Base-by-base conservation (phyloP, 1,284 basidiomycete genomes). In the Trichosporon coremiiforme region DNA sequence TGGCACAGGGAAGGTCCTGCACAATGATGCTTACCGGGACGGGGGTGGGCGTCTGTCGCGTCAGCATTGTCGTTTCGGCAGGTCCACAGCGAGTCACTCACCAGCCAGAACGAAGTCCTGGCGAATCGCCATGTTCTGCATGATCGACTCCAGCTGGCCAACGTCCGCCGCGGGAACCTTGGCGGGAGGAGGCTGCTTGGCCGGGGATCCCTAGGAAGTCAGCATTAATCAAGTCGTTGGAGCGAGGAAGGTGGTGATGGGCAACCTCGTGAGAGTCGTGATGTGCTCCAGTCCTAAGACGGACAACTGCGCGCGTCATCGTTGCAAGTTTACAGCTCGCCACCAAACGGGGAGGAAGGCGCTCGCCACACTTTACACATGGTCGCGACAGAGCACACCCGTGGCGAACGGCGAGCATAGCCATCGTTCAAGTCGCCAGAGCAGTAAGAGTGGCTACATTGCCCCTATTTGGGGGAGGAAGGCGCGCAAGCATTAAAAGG, bases 41-140 rank as follows among this genome's bases (percentile, higher is more conserved):
- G 73, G 12, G 65, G 68, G 35, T 66, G 63, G 2, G 70, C 70
- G 38, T 71, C 73, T 71, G 17, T 22, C 7, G 31, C 17, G 55
- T 67, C 29, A 62, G 66, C 29, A 35, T 60, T 8, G 13, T 7
- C 25, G 25, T 25, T 25, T 12, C 55, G 7, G 13, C 55, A 33
- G 25, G 31, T 17, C 31, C 29, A n/a, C 12, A 38, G 12, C 12
- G 3, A n/a, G 57, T n/a, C 25, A 33, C 57, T 62, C 29, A 62
- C 57, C 57, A 20, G 57, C 20, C 1, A 62, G 57, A 17, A 62
- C 31, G 8, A 62, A 62, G 57, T 62, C 57, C 31, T 31, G 31
- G 4, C 57, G 12, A 20, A 62, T 62, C 4, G 57, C 12, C 57
- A 62, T 62, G 57, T 62, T 62, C 57, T 62, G 57, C 57, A 62